A percentile compares a stretch with the other conserved stretches of the same genome.
phyloP scores from a whole-genome alignment of 371 early-diverging fungal genomes.

The Rhizopus sp. region DNA sequence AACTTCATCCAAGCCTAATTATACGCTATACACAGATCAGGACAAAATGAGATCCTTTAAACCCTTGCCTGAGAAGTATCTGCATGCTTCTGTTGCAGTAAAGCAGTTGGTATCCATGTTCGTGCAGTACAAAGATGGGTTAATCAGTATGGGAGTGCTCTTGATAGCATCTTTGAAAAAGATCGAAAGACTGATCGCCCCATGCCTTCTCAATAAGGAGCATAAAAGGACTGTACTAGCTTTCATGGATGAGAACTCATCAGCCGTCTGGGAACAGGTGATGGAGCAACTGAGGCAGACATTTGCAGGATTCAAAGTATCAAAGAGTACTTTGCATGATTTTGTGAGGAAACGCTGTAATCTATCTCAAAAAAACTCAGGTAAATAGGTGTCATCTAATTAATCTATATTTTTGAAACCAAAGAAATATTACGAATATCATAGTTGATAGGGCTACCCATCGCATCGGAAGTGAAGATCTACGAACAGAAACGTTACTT shows the following conservation, averaged over 20 bases:
- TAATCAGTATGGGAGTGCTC: conserved; percentile 9
- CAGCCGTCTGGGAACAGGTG: conserved; percentile 5
- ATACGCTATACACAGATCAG: conserved; percentile 9
- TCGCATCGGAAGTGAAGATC: too few species aligned
- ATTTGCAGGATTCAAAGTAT: conserved; percentile 10
- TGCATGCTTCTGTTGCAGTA: conserved; percentile 11
- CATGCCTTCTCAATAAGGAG: conserved; percentile 7
- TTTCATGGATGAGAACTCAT: conserved; percentile 12
- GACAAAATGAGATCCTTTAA: conserved; percentile 9
- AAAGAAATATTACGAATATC: too few species aligned
- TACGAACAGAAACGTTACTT: too few species aligned
- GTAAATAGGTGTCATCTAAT: too few species aligned
- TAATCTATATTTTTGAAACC: too few species aligned
- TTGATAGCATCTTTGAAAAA: conserved; percentile 17
- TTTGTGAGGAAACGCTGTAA: conserved; percentile 7
- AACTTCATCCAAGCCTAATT: conserved; percentile 2
- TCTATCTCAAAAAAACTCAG: conserved; percentile 5
- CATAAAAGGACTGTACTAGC: background rate
- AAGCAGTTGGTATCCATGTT: conserved; percentile 20
- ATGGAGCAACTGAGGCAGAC: conserved; percentile 9
- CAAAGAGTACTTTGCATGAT: background rate
- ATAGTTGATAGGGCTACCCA: too few species aligned
- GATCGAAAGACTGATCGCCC: conserved; percentile 3
- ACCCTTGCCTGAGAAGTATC: conserved; percentile 10
- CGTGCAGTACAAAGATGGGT: conserved; percentile 17